These are phyloP conservation scores for Zea luxurians DNA, from an alignment of 176 grass and related monocot genomes.

Conservation along the genomic window DNA sequence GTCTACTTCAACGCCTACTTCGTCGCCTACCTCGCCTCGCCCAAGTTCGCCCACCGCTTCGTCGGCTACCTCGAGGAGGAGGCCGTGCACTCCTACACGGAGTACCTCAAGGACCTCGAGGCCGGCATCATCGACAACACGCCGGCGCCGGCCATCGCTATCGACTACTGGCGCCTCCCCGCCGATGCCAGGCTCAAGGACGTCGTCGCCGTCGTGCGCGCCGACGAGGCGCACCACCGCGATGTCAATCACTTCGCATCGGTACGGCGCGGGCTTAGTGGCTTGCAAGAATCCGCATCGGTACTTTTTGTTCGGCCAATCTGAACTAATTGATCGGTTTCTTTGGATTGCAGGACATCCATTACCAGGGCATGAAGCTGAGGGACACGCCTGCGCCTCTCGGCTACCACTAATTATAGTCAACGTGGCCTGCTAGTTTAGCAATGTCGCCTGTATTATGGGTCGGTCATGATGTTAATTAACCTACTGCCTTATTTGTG, in stretches of 20 bases:
- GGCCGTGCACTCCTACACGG: slow-evolving; percentile 91
- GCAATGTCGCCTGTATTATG: background rate
- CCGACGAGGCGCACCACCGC: slow-evolving; percentile 95
- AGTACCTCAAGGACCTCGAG: slow-evolving; percentile 82
- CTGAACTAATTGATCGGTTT: background rate
- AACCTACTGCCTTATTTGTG: background rate
- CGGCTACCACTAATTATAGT: slow-evolving; percentile 63
- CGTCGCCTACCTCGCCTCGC: slow-evolving; percentile 73
- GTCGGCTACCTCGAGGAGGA: slow-evolving; percentile 95
- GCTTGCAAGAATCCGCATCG: background rate
- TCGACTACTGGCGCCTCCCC: slow-evolving; percentile 94
- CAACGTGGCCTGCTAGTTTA: background rate
- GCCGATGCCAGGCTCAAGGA: slow-evolving; percentile 85
- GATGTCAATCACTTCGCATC: slow-evolving; percentile 96
- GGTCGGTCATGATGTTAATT: background rate
- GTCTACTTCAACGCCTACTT: slow-evolving; percentile 98
- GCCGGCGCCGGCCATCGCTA: slow-evolving; percentile 88
- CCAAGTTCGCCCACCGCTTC: slow-evolving; percentile 92
- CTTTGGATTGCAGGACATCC: slow-evolving; percentile 59
- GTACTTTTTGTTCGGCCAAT: too few relatives aligned
- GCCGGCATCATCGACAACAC: slow-evolving; percentile 67
- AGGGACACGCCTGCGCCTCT: slow-evolving; percentile 72
- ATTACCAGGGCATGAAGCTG: slow-evolving; percentile 79
- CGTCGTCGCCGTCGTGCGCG: slow-evolving; percentile 80
- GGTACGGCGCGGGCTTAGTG: slow-evolving; percentile 14